Conservation (phyloP, 352 stramenopile genomes). For the Phytopythium mirpurense region DNA sequence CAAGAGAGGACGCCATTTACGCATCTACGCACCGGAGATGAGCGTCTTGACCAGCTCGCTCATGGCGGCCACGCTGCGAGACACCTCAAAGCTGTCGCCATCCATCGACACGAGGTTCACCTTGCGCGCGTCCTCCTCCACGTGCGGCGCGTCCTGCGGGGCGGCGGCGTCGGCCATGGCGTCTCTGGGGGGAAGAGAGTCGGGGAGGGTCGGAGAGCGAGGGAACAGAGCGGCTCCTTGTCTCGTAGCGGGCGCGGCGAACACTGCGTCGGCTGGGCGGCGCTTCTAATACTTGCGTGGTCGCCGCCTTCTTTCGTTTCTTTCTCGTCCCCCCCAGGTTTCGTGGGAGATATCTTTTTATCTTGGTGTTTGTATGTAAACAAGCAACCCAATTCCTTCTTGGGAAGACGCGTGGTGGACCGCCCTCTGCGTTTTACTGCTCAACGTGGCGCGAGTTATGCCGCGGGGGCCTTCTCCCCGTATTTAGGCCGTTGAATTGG, state of each 20-base stretch:
- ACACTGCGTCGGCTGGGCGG: no score
- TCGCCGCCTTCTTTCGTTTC: conserved; percentile 5
- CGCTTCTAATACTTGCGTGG: no score
- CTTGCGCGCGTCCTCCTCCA: conserved; percentile 77
- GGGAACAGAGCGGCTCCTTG: not conserved
- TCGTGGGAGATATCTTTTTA: not conserved
- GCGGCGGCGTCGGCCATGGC: conserved; percentile 52
- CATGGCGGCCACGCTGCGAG: conserved; percentile 93
- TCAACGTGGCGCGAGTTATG: no score
- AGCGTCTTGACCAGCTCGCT: conserved; percentile 98
- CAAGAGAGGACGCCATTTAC: no score
- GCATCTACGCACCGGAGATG: conserved; percentile 91
- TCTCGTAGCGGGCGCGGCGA: not conserved
- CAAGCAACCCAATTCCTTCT: no score
- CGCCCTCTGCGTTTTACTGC: no score
- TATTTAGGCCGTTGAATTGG: no score
- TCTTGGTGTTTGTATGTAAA: conserved; percentile 13
- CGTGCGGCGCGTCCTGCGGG: conserved; percentile 35
- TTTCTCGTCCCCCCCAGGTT: not conserved
- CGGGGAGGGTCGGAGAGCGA: not conserved
- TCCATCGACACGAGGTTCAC: conserved; percentile 92
- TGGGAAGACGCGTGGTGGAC: no score
- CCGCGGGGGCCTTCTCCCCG: no score
- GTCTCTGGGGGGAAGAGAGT: not conserved
- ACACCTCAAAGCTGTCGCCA: conserved; percentile 95